Base-by-base conservation (phyloP, 2,329 filamentous ascomycete genomes). In the Colletotrichum musae region DNA sequence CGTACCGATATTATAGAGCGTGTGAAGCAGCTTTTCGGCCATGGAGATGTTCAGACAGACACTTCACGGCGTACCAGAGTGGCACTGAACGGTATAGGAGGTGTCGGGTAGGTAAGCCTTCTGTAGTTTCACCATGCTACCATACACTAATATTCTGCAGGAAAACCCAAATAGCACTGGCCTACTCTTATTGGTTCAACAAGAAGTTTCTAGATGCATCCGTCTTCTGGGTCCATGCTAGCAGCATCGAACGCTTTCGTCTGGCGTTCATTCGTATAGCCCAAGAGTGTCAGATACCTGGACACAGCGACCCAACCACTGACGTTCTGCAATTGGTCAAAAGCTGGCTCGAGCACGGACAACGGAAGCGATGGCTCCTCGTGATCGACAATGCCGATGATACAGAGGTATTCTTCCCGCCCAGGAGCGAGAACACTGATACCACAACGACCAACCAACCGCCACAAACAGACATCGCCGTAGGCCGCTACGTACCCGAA, bases 141-240 rank as follows among this genome's bases (percentile, higher is more conserved):
- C 32, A 10, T 12, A 3, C 1, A 36, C 32, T 36, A 10, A 36
- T 9, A n/a, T 2, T 2, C 9, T 1, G 9, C 24, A 79, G 77
- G 3, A 79, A 79, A 74, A 78, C 77, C 7, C 77, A 79, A 64
- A 75, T 80, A n/a, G 78, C 76, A 0, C 53, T 80, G 12, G 72
- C 64, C 9, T 80, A 79, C 36, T 69, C 62, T 7, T 75, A 75
- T 58, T 73, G 74, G 74, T 57, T 76, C 10, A 64, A 47, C 2
- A 50, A 73, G 10, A 56, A 39, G 12, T 56, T 45, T 12, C 72
- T 72, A 3, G 74, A 77, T 1, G 60, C 73, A 5, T 79, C 77
- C 0, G 61, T 81, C 0, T 80, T 80, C 57, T 80, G 78, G 79
- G 73, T 81, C 16, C 75, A 79, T 54, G 79, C 76, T 0, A 78